Base-by-base conservation (phyloP, 106 monocot species). In the Acorus gramineus region DNA sequence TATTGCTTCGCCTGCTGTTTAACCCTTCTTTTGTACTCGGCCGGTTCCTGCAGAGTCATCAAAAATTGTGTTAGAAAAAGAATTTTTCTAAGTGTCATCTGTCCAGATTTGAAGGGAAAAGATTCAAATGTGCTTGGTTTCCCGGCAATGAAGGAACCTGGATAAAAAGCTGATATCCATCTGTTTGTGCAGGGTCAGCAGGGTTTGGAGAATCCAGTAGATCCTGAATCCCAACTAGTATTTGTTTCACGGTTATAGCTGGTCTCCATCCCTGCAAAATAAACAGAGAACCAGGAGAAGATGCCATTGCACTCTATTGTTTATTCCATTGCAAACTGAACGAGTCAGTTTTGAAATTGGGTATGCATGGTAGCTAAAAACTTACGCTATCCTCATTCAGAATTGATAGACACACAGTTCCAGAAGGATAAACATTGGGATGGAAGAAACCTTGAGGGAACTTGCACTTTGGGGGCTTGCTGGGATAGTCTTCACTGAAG, bases 201-300 rank as follows among this genome's bases (percentile, higher is more conserved):
- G 90, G 86, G 76, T 95, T 95, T 42, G 95, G 95, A 66, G 80
- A 84, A 72, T 95, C 95, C 53, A 95, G 85, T 56, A 90, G 63
- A 66, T 95, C 95, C 66, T 95, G 95, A 56, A 95, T 90, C 8
- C 95, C 95, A 8, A 90, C 80, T 60, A 95, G 82, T 53, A 95
- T 95, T 67, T 95, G 95, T 47, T 90, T 90, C 70, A 95, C 90
- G 44, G 95, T 95, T 50, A 95, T 95, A 1, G 95, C 90, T 42
- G 95, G 95, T 67, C 90, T 84, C 95, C 95, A 95, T 13, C 90
- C 95, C 95, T 95, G 66, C 4, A 53, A 66, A 63, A 28, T 28
- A 28, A 28, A 28, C 28, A 28, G 28, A 28, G 28, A 28, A 28
- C 28, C 28, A 28, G 28, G 28, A 28, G 28, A 28, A 28, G 28